A percentile compares a stretch with the other conserved stretches of the same genome.
phyloP scores from a whole-genome alignment of 2,329 filamentous ascomycete species.

The Penicillium sp. region DNA sequence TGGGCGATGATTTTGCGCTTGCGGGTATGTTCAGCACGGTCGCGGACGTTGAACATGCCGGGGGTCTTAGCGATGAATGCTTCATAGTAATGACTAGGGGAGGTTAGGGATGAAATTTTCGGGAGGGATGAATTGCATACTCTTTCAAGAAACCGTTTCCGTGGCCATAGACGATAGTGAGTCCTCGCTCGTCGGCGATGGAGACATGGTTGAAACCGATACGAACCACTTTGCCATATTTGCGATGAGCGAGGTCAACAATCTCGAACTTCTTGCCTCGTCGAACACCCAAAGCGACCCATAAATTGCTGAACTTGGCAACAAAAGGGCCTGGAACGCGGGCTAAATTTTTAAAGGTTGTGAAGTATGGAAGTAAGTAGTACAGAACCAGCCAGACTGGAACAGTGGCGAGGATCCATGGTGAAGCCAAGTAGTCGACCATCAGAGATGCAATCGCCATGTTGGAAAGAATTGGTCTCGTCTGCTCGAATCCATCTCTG shows the following conservation, averaged over 20 bases:
- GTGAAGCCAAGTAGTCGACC: conserved; percentile 2
- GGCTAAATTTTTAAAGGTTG: conserved; percentile 9
- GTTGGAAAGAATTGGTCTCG: not conserved
- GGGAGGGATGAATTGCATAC: not conserved
- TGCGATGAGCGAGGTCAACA: conserved; percentile 45
- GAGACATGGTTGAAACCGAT: conserved; percentile 26
- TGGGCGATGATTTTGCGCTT: conserved; percentile 38
- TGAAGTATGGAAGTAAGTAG: conserved; percentile 19
- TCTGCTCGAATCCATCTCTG: not conserved
- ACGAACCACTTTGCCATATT: conserved; percentile 20
- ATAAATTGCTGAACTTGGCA: conserved; percentile 23
- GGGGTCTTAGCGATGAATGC: conserved; percentile 34
- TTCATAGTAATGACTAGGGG: conserved; percentile 26
- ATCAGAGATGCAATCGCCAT: conserved; percentile 16
- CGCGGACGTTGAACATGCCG: conserved; percentile 35
- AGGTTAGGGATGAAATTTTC: not conserved
- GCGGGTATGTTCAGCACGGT: conserved; percentile 32
- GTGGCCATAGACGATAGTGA: conserved; percentile 26
- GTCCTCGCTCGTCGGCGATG: conserved; percentile 19
- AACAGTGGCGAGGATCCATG: conserved; percentile 7
- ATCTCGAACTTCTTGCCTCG: conserved; percentile 24
- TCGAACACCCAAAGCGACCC: conserved; percentile 18
- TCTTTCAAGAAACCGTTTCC: conserved; percentile 36
- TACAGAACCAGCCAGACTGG: conserved; percentile 13
- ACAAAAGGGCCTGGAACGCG: conserved; percentile 17